Base-by-base conservation (phyloP, 306 rosid species). In the Cucurbita ficifolia region DNA sequence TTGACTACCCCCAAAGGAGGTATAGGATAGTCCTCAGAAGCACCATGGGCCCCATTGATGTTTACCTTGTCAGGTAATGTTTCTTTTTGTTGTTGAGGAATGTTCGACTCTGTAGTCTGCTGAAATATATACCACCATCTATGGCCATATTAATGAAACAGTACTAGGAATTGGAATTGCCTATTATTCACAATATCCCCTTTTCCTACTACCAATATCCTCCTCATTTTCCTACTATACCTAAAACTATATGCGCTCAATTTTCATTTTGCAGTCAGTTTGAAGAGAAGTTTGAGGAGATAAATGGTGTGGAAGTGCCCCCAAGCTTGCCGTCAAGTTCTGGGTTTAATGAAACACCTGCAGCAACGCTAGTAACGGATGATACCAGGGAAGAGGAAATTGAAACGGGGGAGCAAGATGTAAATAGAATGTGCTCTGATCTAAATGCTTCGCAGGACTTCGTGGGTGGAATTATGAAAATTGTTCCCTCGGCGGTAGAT, bases 31-130 rank as follows among this genome's bases (percentile, higher is more conserved):
- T 90, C 81, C 89, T 94, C 51, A 89, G 98, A 81, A 94, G 98
- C 86, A 87, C 92, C 45, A 89, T 94, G 98, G 98, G 98, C 61
- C 97, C 98, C 16, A 86, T 94, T 74, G 97, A 94, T 79, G 95
- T 94, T 84, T 94, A 88, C 86, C 98, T 94, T 77, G 97, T 94
- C 80, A 94, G 98, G 98, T 94, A 86, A 62, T 72, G 58, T 78
- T 75, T 39, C 5, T 42, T 42, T 42, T 13, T n/a, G 21, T 24
- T 14, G 54, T 49, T 49, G 29, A 75, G 50, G 16, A 42, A 35
- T 29, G 58, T 59, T 29, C 2, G 51, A 51, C 22, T 33, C 14
- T 69, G 56, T 29, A 29, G 0, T 29, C 33, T 45, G 29, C 38
- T 22, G 57, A 22, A 18, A 5, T 55, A 49, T 51, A 71, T 18